phyloP scores from a whole-genome alignment of 257 asterid genomes.

The Salvia rosmarinus region DNA sequence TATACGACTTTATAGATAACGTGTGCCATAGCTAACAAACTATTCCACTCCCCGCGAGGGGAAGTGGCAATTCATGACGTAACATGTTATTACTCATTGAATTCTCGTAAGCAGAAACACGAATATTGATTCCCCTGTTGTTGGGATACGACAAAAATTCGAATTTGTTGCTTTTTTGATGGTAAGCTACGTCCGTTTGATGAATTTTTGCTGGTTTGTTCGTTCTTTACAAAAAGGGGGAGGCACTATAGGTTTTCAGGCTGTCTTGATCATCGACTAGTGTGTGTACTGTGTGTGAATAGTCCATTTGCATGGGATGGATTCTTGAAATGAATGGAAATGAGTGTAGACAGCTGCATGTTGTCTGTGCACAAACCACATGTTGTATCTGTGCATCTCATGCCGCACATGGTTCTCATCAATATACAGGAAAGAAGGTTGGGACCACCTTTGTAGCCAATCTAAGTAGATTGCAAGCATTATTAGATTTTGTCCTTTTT shows the following conservation, averaged over 20 bases:
- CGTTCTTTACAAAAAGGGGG: too few species aligned
- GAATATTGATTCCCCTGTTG: neutral
- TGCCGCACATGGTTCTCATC: constrained; percentile 12
- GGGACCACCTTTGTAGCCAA: constrained; percentile 4
- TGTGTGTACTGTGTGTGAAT: neutral
- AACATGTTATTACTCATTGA: constrained; percentile 16
- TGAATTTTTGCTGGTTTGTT: too few species aligned
- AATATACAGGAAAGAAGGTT: neutral
- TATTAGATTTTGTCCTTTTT: neutral
- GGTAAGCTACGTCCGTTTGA: too few species aligned
- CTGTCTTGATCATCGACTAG: too few species aligned
- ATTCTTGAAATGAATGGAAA: neutral
- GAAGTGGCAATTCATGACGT: constrained; percentile 19
- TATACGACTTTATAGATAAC: neutral
- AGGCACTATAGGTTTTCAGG: too few species aligned
- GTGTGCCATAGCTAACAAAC: constrained; percentile 1
- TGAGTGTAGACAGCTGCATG: constrained; percentile 16
- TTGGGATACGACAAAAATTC: constrained; percentile 27
- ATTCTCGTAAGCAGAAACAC: neutral
- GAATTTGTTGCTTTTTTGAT: neutral
- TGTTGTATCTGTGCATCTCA: neutral
- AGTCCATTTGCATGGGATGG: neutral
- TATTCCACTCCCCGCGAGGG: constrained; percentile 7
- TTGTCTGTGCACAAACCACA: constrained; percentile 25
- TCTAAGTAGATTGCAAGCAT: constrained; percentile 9